A percentile compares a stretch with the other conserved stretches of the same genome.
phyloP scores from a whole-genome alignment of 2,329 filamentous ascomycete genomes.

The Alternaria triticina region DNA sequence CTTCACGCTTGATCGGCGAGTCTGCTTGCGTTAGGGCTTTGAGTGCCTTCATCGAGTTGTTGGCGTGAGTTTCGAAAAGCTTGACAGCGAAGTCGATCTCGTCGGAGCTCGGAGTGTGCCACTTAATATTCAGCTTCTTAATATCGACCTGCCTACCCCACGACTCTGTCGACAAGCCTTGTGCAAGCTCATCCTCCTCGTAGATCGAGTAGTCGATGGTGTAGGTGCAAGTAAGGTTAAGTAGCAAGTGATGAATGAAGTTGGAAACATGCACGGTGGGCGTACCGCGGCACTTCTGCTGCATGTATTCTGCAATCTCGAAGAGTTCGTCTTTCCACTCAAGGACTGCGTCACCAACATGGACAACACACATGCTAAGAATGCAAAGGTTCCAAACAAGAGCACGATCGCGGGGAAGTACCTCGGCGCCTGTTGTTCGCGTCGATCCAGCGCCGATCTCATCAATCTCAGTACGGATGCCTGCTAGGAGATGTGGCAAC shows the following conservation, averaged over 20 bases:
- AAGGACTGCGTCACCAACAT: conserved; percentile 88
- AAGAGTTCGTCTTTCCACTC: conserved; percentile 89
- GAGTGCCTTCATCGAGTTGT: conserved; percentile 75
- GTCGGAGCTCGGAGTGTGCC: conserved; percentile 81
- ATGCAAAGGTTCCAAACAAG: conserved; percentile 97
- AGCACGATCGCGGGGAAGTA: conserved; percentile 88
- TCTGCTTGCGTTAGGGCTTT: conserved; percentile 80
- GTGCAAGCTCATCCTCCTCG: conserved; percentile 74
- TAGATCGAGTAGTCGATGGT: conserved; percentile 88
- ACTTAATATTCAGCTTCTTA: conserved; percentile 79
- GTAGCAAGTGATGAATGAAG: conserved; percentile 92
- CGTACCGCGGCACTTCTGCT: conserved; percentile 90
- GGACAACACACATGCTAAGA: conserved; percentile 96
- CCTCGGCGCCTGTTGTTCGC: conserved; percentile 89
- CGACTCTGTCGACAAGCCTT: conserved; percentile 76
- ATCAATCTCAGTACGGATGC: conserved; percentile 95
- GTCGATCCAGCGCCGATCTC: conserved; percentile 96
- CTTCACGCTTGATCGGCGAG: conserved; percentile 84
- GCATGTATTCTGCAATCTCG: conserved; percentile 93
- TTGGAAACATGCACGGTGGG: conserved; percentile 97
- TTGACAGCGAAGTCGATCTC: conserved; percentile 91
- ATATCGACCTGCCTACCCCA: conserved; percentile 85
- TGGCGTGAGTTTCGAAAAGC: conserved; percentile 83
- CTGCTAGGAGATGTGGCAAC: conserved; percentile 86
- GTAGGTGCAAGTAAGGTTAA: conserved; percentile 94